These are phyloP conservation scores for Malus sylvestris DNA, from an alignment of 306 rosid genomes.

Conservation along the genomic window DNA sequence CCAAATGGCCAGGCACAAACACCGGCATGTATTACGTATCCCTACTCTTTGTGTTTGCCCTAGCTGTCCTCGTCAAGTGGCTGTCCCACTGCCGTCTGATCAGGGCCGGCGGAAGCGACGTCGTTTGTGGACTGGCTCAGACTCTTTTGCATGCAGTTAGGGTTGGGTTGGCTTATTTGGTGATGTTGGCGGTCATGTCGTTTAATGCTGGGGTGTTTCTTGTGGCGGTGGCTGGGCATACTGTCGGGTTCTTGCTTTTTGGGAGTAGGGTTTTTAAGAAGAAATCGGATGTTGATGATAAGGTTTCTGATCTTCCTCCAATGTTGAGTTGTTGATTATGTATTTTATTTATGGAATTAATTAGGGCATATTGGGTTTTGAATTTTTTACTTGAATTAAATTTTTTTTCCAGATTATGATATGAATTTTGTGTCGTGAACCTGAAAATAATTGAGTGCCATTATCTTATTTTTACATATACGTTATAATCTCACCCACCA, in stretches of 20 bases:
- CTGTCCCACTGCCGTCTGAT: slow-evolving; percentile 43
- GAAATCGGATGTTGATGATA: background rate
- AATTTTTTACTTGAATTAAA: background rate
- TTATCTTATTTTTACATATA: too few relatives aligned
- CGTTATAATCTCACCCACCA: too few relatives aligned
- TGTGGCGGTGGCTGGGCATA: slow-evolving; percentile 62
- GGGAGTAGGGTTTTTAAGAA: slow-evolving; percentile 40
- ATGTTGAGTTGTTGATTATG: slow-evolving; percentile 32
- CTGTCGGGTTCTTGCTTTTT: slow-evolving; percentile 54
- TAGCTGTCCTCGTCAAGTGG: slow-evolving; percentile 43
- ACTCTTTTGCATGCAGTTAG: slow-evolving; percentile 45
- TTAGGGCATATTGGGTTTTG: background rate
- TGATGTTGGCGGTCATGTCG: slow-evolving; percentile 87
- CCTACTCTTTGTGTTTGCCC: slow-evolving; percentile 40
- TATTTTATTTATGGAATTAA: background rate
- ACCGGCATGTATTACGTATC: slow-evolving; percentile 55
- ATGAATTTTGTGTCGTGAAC: background rate
- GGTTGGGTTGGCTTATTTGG: slow-evolving; percentile 56
- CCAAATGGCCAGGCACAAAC: slow-evolving; percentile 54
- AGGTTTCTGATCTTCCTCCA: slow-evolving; percentile 48
- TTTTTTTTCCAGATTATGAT: background rate
- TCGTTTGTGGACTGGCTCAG: slow-evolving; percentile 39
- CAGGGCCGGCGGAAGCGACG: slow-evolving; percentile 27
- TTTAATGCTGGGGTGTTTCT: slow-evolving; percentile 70
- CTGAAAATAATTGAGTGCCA: background rate